A percentile compares a stretch with the other conserved stretches of the same genome.
These are phyloP conservation scores for Aegilops sharonensis DNA, from an alignment of 176 grass and related monocot species.

Conservation along the genomic window DNA sequence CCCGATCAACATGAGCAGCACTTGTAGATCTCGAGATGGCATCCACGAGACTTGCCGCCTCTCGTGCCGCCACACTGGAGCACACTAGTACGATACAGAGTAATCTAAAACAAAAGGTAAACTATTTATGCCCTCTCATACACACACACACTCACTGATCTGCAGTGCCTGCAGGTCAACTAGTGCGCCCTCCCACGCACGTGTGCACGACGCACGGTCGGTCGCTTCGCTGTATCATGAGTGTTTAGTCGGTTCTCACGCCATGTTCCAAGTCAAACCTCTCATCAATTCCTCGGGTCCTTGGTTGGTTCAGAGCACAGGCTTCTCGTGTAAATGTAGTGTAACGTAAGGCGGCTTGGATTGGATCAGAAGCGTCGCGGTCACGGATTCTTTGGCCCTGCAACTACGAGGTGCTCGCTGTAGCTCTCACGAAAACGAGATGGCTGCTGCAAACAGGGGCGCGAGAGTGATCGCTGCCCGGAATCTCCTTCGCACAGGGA, in stretches of 20 bases:
- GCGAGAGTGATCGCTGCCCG: neutral
- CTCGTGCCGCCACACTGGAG: neutral
- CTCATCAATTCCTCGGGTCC: neutral
- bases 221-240: neutral
- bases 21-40: conserved; percentile 3
- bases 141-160: neutral
- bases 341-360: neutral
- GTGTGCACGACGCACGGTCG: neutral
- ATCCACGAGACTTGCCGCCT: neutral
- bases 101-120: neutral
- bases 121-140: too few species aligned
- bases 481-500: neutral
- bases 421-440: conserved; percentile 16
- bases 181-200: neutral
- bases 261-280: conserved; percentile 2
- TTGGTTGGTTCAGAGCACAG: neutral
- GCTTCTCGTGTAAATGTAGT: neutral
- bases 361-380: neutral
- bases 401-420: neutral
- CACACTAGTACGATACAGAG: neutral
- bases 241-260: neutral
- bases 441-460: neutral
- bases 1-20: neutral
- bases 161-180: conserved; percentile 13
- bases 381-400: neutral